Conservation (phyloP, 352 stramenopile genomes). For the Thalassiosira pacifica region DNA sequence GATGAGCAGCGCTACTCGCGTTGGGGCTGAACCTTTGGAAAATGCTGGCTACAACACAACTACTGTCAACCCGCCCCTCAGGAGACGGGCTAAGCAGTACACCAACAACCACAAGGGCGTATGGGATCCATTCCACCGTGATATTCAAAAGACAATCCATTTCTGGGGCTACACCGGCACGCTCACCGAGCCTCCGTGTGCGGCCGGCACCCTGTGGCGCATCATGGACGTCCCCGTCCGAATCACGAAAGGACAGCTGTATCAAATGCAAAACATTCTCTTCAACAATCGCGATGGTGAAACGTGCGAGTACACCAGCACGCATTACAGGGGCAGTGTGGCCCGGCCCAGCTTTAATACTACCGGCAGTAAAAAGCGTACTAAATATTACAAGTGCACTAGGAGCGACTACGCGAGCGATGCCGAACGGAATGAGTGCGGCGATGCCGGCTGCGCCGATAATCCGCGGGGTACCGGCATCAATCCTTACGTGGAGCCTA, state of each 20-base stretch:
- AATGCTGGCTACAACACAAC: constrained; percentile 5
- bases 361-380: no score
- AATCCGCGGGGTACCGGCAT: constrained; percentile 37
- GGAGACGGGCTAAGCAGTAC: constrained; percentile 1
- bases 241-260: constrained; percentile 70
- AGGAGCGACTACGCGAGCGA: constrained; percentile 57
- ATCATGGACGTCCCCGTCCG: constrained; percentile 78
- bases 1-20: not conserved
- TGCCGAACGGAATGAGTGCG: constrained; percentile 50
- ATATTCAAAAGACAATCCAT: constrained; percentile 74
- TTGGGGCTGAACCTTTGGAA: not conserved
- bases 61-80: not conserved
- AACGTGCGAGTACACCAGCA: constrained; percentile 50
- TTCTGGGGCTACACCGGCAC: constrained; percentile 86
- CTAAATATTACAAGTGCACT: constrained; percentile 62
- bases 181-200: constrained; percentile 82
- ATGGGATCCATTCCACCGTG: constrained; percentile 77
- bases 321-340: constrained; percentile 53
- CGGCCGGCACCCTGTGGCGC: constrained; percentile 73
- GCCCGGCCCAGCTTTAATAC: constrained; percentile 46
- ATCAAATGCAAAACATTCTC: constrained; percentile 77
- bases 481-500: constrained; percentile 36
- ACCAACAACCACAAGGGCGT: constrained; percentile 1
- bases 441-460: constrained; percentile 38
- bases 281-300: constrained; percentile 63